Conservation (phyloP, 2,329 filamentous ascomycete species). For the Arthrobotrys sphaeroides region DNA sequence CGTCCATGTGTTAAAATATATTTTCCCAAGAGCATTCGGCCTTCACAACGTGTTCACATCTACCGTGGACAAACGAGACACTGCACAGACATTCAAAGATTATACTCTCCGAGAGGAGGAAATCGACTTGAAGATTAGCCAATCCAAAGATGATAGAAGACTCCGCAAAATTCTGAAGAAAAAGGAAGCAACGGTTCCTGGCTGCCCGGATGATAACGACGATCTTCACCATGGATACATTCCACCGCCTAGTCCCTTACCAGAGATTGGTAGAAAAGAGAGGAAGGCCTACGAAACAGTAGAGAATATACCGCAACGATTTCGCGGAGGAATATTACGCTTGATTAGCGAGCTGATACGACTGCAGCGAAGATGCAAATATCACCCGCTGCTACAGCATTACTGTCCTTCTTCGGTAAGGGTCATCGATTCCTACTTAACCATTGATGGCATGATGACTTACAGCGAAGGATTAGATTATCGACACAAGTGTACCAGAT, state of each 20-base stretch:
- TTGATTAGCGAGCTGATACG: slow-evolving; percentile 76
- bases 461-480: slow-evolving; percentile 53
- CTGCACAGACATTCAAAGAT: slow-evolving; percentile 79
- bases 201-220: slow-evolving; percentile 39
- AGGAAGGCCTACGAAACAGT: slow-evolving; percentile 31
- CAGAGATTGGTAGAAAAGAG: slow-evolving; percentile 32
- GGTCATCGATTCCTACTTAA: too few relatives aligned
- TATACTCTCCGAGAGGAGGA: slow-evolving; percentile 87
- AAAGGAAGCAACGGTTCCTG: neutral
- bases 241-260: slow-evolving; percentile 11
- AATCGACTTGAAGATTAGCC: slow-evolving; percentile 65
- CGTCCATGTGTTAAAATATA: slow-evolving; percentile 82
- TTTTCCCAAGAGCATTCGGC: slow-evolving; percentile 90
- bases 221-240: slow-evolving; percentile 25
- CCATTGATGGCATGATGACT: slow-evolving; percentile 52
- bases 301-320: slow-evolving; percentile 60
- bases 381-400: slow-evolving; percentile 77
- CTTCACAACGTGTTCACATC: slow-evolving; percentile 93
- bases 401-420: slow-evolving; percentile 74
- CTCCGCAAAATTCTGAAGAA: slow-evolving; percentile 38
- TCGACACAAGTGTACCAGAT: slow-evolving; percentile 52
- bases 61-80: slow-evolving; percentile 71
- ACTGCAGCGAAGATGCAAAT: slow-evolving; percentile 78
- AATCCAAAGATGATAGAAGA: slow-evolving; percentile 50
- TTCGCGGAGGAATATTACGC: slow-evolving; percentile 69